These are phyloP conservation scores for Hypholoma fasciculare DNA, from an alignment of 768 basidiomycete genomes.

Conservation along the genomic window DNA sequence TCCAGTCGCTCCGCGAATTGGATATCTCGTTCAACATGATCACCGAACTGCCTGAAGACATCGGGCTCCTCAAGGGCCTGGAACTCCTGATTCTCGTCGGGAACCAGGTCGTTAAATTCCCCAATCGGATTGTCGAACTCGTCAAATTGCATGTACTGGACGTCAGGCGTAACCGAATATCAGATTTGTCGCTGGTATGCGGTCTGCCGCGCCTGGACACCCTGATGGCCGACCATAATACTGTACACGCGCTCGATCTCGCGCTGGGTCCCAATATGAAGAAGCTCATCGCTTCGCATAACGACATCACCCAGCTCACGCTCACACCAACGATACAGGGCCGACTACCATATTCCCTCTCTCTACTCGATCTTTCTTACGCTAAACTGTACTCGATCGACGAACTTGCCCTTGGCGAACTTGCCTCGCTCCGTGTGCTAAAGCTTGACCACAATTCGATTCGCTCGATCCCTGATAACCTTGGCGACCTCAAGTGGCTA, in stretches of 20 bases:
- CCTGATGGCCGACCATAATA: constrained; percentile 82
- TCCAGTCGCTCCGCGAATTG: constrained; percentile 76
- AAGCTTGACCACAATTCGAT: constrained; percentile 88
- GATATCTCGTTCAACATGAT: constrained; percentile 96
- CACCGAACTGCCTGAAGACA: constrained; percentile 74
- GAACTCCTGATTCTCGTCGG: constrained; percentile 82
- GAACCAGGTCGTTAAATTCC: constrained; percentile 77
- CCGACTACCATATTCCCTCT: constrained; percentile 38
- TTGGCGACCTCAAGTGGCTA: constrained; percentile 74
- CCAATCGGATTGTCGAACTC: constrained; percentile 57
- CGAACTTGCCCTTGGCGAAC: constrained; percentile 67
- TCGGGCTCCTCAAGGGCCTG: constrained; percentile 68
- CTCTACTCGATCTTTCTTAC: constrained; percentile 81
- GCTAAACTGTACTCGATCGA: constrained; percentile 87
- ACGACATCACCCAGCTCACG: constrained; percentile 83
- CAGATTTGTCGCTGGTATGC: constrained; percentile 69
- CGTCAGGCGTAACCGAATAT: constrained; percentile 82
- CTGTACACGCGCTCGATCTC: constrained; percentile 77
- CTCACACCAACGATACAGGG: constrained; percentile 49
- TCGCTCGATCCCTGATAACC: constrained; percentile 76
- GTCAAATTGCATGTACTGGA: constrained; percentile 70
- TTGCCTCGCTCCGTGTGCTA: constrained; percentile 69
- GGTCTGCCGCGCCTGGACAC: constrained; percentile 67
- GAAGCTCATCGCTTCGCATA: constrained; percentile 77
- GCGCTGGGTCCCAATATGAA: constrained; percentile 66